phyloP scores from a whole-genome alignment of 1,284 basidiomycete genomes.

The Clitocybe nebularis region DNA sequence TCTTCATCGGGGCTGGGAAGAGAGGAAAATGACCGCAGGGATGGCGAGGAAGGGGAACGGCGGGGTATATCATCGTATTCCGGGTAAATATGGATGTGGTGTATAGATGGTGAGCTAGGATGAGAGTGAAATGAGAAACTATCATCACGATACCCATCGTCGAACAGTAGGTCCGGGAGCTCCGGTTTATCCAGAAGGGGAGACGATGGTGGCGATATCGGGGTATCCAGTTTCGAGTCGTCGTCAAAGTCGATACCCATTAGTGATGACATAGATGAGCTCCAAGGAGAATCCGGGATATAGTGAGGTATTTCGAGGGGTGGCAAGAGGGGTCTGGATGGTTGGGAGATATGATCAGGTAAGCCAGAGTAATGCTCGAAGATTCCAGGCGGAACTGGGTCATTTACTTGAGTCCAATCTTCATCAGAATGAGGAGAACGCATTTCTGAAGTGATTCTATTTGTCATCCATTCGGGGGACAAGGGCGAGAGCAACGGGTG shows the following conservation, averaged over 20 bases:
- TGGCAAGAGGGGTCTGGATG: slow-evolving; percentile 13
- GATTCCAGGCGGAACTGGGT: too few species aligned
- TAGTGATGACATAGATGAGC: slow-evolving; percentile 8
- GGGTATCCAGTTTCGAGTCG: slow-evolving; percentile 7
- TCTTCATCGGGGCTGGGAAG: slow-evolving; percentile 7
- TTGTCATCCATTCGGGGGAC: slow-evolving; percentile 25
- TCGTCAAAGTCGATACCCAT: slow-evolving; percentile 7
- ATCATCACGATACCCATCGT: slow-evolving; percentile 5
- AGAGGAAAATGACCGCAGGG: slow-evolving; percentile 13
- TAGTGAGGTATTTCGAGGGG: slow-evolving; percentile 12
- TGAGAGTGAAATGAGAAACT: slow-evolving; percentile 6
- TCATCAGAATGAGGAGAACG: slow-evolving; percentile 4
- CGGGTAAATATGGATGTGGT: slow-evolving; percentile 10
- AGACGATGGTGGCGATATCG: slow-evolving; percentile 10
- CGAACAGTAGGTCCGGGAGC: slow-evolving; percentile 8
- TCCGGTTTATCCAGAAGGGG: slow-evolving; percentile 8
- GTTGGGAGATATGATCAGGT: too few species aligned
- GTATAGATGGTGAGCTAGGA: slow-evolving; percentile 6
- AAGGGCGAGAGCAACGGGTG: slow-evolving; percentile 29
- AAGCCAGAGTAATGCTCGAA: too few species aligned
- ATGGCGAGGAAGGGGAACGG: slow-evolving; percentile 16
- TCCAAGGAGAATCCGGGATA: slow-evolving; percentile 6
- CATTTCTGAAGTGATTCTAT: slow-evolving; percentile 9
- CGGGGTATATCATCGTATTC: slow-evolving; percentile 11
- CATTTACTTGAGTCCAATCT: too few species aligned